Base-by-base conservation (phyloP, 768 basidiomycete species). In the Plicaturopsis crispa region DNA sequence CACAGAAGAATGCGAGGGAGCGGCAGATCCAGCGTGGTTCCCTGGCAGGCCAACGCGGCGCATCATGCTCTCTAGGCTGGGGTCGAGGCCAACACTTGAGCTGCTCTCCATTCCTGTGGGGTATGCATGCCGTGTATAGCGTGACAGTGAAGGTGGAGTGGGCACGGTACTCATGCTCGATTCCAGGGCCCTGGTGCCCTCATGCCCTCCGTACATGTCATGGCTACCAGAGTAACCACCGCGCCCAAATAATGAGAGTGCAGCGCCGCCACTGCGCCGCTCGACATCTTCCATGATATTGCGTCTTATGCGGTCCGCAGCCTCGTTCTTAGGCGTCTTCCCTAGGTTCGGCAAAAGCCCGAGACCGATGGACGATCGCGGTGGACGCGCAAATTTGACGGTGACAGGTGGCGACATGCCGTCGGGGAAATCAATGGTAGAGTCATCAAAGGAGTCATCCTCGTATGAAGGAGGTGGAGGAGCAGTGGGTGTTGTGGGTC, bases 11-110 rank as follows among this genome's bases (percentile, higher is more conserved):
- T 8, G 8, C 10, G 44, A 0, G 41, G 33, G n/a, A 42, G 39
- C 16, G 40, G 35, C 11, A 35, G 31, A 14, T 37, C 43, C 28
- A 41, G 31, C 39, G 47, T 36, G 21, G 41, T 30, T 5, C 42
- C 32, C 18, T 18, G 55, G 66, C 31, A 77, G 60, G 12, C 73
- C 78, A 5, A 80, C 70, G 5, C 73, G 70, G 22, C 72, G 69
- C 66, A 87, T 78, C 69, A 85, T 74, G 40, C 75, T 80, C 43
- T 84, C 80, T 38, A 85, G 53, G 49, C 75, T 82, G 2, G 72
- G 56, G 45, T 82, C 78, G 2, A 67, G 60, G 3, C 64, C 64
- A 12, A 70, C 59, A 44, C 63, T 78, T 31, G 61, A 62, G 41
- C 63, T 72, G 10, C 55, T 66, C 22, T 73, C 69, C 8, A 57